A percentile compares a stretch with the other conserved stretches of the same genome.
Evolutionary conservation across 2,329 filamentous ascomycete species (phyloP).

Genomic region (Fusarium albosuccineum): DNA sequence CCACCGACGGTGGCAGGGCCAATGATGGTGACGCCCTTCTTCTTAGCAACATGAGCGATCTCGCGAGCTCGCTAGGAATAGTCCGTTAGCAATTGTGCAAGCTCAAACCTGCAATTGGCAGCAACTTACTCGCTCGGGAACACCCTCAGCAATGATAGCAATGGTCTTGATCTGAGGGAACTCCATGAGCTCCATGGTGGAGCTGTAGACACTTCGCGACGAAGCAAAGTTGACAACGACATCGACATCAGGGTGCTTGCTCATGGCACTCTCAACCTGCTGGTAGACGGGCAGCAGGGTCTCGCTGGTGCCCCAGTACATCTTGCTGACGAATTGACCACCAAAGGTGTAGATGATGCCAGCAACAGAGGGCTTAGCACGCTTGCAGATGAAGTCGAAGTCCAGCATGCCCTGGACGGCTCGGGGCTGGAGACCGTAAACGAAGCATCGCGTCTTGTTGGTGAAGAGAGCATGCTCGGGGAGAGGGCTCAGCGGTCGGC

Average conservation of each 20-base stretch:
- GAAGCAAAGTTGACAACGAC: slow-evolving; percentile 99
- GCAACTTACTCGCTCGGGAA: slow-evolving; percentile 88
- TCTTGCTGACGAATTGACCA: slow-evolving; percentile 99
- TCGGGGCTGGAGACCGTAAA: slow-evolving; percentile 98
- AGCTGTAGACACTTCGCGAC: slow-evolving; percentile 97
- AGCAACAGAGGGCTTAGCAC: slow-evolving; percentile 93
- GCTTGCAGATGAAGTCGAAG: slow-evolving; percentile 99
- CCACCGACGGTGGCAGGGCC: slow-evolving; percentile 98
- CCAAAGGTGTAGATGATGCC: slow-evolving; percentile 99
- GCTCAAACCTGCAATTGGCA: slow-evolving; percentile 15
- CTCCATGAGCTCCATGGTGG: slow-evolving; percentile 98
- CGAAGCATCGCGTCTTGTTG: slow-evolving; percentile 99
- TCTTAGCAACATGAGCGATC: slow-evolving; percentile 94
- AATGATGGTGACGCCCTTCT: slow-evolving; percentile 99
- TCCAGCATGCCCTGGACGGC: slow-evolving; percentile 95
- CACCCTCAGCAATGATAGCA: slow-evolving; percentile 99
- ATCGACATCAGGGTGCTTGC: slow-evolving; percentile 97
- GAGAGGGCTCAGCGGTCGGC: slow-evolving; percentile 89
- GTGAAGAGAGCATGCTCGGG: slow-evolving; percentile 95
- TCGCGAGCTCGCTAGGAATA: slow-evolving; percentile 85
- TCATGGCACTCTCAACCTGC: slow-evolving; percentile 89
- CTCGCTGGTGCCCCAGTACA: slow-evolving; percentile 99
- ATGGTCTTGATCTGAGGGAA: slow-evolving; percentile 97
- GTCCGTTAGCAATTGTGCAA: slow-evolving; percentile 24
- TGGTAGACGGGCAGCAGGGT: slow-evolving; percentile 99